These are phyloP conservation scores for Dillenia turbinata DNA, from an alignment of 164 flowering plant genomes.

Conservation along the genomic window DNA sequence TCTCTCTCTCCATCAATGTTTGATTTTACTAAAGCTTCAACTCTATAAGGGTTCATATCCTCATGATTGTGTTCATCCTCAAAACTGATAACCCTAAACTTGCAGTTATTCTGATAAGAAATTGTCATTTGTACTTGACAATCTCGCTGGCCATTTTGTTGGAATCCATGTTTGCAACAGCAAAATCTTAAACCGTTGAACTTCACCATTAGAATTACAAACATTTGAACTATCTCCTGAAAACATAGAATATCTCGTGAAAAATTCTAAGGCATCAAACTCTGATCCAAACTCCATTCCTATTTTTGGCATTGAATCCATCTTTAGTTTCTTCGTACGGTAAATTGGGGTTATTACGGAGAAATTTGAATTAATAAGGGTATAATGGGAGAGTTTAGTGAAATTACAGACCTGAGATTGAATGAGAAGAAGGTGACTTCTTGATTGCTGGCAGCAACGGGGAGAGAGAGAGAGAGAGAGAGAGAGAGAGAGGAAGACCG, in stretches of 20 bases:
- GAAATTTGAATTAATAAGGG: too few relatives aligned
- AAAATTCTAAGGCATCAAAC: not conserved
- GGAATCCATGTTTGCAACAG: not conserved
- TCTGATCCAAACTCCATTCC: constrained; percentile 9
- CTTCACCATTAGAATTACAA: not conserved
- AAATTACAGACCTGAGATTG: too few relatives aligned
- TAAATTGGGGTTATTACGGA: too few relatives aligned
- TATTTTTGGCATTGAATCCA: not conserved
- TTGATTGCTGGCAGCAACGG: too few relatives aligned
- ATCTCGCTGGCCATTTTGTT: not conserved
- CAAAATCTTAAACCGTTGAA: not conserved
- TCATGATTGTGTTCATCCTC: constrained; percentile 1
- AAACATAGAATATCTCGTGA: not conserved
- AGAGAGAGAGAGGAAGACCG: too few relatives aligned
- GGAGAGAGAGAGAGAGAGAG: too few relatives aligned
- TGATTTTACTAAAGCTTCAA: not conserved
- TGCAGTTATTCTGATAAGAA: not conserved
- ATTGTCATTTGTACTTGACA: constrained; percentile 2
- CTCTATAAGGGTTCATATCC: not conserved
- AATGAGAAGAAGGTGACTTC: too few relatives aligned
- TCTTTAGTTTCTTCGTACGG: not conserved
- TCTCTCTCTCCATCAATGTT: not conserved
- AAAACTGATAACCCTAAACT: not conserved
- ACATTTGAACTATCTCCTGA: not conserved
- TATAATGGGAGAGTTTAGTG: too few relatives aligned